A percentile compares a stretch with the other conserved stretches of the same genome.
These are phyloP conservation scores for Pyrenochaeta sp. DNA, from an alignment of 2,329 filamentous ascomycete genomes.

Conservation along the genomic window DNA sequence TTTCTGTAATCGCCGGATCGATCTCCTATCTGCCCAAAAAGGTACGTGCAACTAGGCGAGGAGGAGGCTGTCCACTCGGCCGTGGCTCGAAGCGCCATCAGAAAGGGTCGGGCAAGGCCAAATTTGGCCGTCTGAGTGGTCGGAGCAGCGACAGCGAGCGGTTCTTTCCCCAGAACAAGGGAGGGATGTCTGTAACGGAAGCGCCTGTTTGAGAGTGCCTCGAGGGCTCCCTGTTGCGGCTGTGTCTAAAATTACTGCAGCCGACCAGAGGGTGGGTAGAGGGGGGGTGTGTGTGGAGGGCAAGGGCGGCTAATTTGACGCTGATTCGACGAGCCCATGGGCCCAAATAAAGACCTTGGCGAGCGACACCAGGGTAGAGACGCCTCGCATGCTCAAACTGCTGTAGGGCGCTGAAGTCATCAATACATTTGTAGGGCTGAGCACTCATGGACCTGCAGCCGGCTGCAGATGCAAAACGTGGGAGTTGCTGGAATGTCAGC, in stretches of 20 bases:
- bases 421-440: slow-evolving; percentile 43
- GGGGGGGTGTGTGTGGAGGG: slow-evolving; percentile 34
- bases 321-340: slow-evolving; percentile 38
- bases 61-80: slow-evolving; percentile 40
- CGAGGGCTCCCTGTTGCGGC: slow-evolving; percentile 39
- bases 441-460: slow-evolving; percentile 32
- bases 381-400: slow-evolving; percentile 16
- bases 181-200: slow-evolving; percentile 35
- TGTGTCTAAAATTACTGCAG: slow-evolving; percentile 47
- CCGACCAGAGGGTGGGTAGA: slow-evolving; percentile 26
- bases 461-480: slow-evolving; percentile 10
- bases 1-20: slow-evolving; percentile 52
- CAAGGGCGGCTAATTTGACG: slow-evolving; percentile 38
- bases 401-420: slow-evolving; percentile 31
- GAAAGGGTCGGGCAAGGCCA: slow-evolving; percentile 37
- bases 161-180: slow-evolving; percentile 35
- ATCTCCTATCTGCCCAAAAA: slow-evolving; percentile 35
- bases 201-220: slow-evolving; percentile 48
- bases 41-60: slow-evolving; percentile 40
- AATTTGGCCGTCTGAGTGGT: slow-evolving; percentile 42
- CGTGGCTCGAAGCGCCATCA: slow-evolving; percentile 41
- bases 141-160: slow-evolving; percentile 31
- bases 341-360: slow-evolving; percentile 39
- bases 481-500: slow-evolving; percentile 23
- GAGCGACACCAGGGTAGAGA: slow-evolving; percentile 22